Evolutionary conservation across 768 basidiomycete species (phyloP), one percentile per base, ranked within the genome.

Genomic region (Lepiota subincarnata): DNA sequence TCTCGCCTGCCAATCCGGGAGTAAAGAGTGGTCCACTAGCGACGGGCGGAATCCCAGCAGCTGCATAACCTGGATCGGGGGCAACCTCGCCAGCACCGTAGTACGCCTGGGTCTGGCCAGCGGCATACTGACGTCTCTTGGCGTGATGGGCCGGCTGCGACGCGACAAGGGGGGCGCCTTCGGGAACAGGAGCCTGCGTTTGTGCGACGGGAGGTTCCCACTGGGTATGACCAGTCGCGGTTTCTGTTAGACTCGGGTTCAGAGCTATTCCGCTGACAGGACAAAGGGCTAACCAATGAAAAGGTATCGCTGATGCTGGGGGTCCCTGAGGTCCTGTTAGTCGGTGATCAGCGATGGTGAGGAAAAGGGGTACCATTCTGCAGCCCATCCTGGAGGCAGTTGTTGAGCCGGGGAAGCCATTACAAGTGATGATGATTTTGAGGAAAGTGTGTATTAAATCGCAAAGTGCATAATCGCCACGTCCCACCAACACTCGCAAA

Each of bases 51-150:
- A 72, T 66, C 14, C 65, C 75, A 24, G 69, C 66, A 22, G 60
- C 69, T 65, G 59, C 70, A 59, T 79, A 80, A 24, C 66, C 61
- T 10, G 81, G 76, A 45, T 82, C 81, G 38, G 74, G 59, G 34
- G 69, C 59, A 2, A 71, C 72, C 22, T 76, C 75, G 11, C 69
- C 66, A 10, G 71, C 65, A 34, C 83, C 81, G 59, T 92, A 92
- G 67, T 94, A 94, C 2, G 81, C 92, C 64, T 93, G 91, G 1
- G 92, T 92, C 70, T 97, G 94, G 10, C 91, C 94, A 3, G 91
- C 84, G 45, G 95, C 95, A 67, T 98, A 98, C 68, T 96, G 93
- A 41, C 95, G 86, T 60, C 92, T 87, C 70, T 91, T 88, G 49
- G 73, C 51, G 58, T 79, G 75, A 24, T 70, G 68, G 13, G 74